Evolutionary conservation across 495 filamentous ascomycete species (phyloP).

Genomic region (Penicillium ochrochloron): DNA sequence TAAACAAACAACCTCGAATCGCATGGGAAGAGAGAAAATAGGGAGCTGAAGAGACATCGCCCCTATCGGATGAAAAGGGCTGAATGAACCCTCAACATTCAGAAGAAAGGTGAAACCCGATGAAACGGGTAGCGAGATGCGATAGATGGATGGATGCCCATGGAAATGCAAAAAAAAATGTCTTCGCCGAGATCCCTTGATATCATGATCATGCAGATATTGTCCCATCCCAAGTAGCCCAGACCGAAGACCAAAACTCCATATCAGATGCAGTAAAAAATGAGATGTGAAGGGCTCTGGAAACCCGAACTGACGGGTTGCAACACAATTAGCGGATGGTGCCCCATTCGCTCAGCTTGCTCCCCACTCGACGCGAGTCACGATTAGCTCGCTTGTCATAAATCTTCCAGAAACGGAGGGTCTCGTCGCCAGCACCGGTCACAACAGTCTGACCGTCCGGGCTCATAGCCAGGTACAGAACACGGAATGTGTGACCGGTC

Average conservation of each 20-base stretch:
- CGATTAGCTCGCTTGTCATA: conserved; percentile 71
- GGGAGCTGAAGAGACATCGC: background rate
- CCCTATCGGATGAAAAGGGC: background rate
- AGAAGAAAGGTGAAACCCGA: background rate
- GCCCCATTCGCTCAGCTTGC: conserved; percentile 69
- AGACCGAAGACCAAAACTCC: conserved; percentile 42
- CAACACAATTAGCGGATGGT: conserved; percentile 62
- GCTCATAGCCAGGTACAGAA: conserved; percentile 95
- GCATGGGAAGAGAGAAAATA: background rate
- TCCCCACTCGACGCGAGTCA: conserved; percentile 55
- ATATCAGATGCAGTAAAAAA: conserved; percentile 43
- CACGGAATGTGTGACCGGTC: conserved; percentile 94
- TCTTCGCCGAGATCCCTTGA: conserved; percentile 19
- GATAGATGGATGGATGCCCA: background rate
- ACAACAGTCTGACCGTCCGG: conserved; percentile 93
- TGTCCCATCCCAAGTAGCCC: conserved; percentile 19
- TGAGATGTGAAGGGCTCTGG: conserved; percentile 18
- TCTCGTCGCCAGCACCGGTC: conserved; percentile 96
- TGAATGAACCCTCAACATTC: background rate
- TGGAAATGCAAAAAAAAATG: conserved; percentile 32
- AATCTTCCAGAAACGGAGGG: conserved; percentile 93
- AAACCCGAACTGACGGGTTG: background rate
- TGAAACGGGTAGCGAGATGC: background rate
- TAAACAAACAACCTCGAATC: background rate
- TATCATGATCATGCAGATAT: conserved; percentile 33